Percentiles rank a stretch among this genome's conserved stretches.
Evolutionary conservation across 257 asterid genomes (phyloP).

Genomic region (Euphrasia confusa): DNA sequence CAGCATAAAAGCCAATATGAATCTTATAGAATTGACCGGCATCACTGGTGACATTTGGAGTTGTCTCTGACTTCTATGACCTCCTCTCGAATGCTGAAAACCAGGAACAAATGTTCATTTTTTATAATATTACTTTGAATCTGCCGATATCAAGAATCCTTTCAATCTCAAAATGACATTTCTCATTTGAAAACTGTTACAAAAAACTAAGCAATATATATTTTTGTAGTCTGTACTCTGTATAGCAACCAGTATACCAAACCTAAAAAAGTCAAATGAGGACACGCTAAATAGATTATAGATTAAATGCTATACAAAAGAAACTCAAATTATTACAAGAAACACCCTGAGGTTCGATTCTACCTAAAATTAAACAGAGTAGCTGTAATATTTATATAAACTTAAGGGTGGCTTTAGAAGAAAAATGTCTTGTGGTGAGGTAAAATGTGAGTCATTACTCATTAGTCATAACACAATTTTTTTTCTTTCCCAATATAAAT

Average conservation of each 20-base stretch:
- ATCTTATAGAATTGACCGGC: conserved; percentile 54
- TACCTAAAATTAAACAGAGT: background rate
- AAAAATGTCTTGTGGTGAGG: background rate
- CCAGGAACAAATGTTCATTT: conserved; percentile 18
- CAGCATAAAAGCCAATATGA: conserved; percentile 51
- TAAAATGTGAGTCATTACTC: background rate
- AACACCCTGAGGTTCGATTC: background rate
- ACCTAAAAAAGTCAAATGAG: background rate
- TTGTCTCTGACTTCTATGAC: conserved; percentile 49
- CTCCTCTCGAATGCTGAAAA: conserved; percentile 51
- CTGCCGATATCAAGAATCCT: conserved; percentile 1
- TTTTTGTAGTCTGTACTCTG: conserved; percentile 1
- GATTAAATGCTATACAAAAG: background rate
- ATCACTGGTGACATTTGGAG: conserved; percentile 31
- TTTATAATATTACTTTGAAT: background rate
- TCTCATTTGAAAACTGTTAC: background rate
- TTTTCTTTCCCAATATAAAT: too few relatives aligned
- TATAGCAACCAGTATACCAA: background rate
- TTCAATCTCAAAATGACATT: conserved; percentile 6
- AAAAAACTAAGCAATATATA: background rate
- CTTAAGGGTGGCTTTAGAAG: background rate
- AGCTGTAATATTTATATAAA: background rate
- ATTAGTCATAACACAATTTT: too few relatives aligned
- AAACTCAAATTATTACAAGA: background rate
- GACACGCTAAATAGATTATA: background rate